A percentile compares a stretch with the other conserved stretches of the same genome.
These are phyloP conservation scores for Hanseniaspora taiwanica DNA, from an alignment of 805 yeast genomes.

Conservation along the genomic window DNA sequence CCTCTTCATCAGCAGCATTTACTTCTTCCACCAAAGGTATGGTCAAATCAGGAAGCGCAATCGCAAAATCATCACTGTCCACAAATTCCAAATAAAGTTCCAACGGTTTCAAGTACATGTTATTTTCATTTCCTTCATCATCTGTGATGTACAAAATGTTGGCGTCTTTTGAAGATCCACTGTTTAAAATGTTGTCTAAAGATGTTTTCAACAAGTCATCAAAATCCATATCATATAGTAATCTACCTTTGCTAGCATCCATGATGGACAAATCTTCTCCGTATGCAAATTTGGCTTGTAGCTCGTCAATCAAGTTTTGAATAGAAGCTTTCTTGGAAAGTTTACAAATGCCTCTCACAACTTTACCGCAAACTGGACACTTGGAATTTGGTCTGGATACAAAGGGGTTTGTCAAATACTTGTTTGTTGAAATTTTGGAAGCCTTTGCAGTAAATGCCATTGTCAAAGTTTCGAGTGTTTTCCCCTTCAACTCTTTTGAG, in stretches of 20 bases:
- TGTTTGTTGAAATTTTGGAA: slow-evolving; percentile 30
- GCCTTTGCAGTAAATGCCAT: slow-evolving; percentile 42
- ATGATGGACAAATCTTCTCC: slow-evolving; percentile 20
- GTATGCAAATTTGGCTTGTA: slow-evolving; percentile 37
- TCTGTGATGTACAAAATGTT: slow-evolving; percentile 60
- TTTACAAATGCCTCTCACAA: slow-evolving; percentile 38
- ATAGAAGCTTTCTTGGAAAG: slow-evolving; percentile 29
- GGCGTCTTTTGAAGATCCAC: slow-evolving; percentile 24
- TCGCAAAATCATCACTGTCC: slow-evolving; percentile 4
- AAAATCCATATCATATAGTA: slow-evolving; percentile 77
- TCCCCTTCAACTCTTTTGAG: slow-evolving; percentile 20
- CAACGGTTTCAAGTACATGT: slow-evolving; percentile 33
- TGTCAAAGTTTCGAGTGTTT: slow-evolving; percentile 23
- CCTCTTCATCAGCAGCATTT: slow-evolving; percentile 3
- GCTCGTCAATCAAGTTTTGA: slow-evolving; percentile 34
- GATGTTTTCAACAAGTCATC: slow-evolving; percentile 54
- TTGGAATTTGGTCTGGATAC: slow-evolving; percentile 48
- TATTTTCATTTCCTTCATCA: slow-evolving; percentile 45
- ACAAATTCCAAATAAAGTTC: slow-evolving; percentile 40
- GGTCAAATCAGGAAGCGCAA: slow-evolving; percentile 23
- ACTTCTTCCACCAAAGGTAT: slow-evolving; percentile 14
- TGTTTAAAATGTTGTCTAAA: slow-evolving; percentile 17
- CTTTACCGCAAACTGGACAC: slow-evolving; percentile 54
- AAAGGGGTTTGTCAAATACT: slow-evolving; percentile 51
- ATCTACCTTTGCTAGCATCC: slow-evolving; percentile 29